phyloP scores from a whole-genome alignment of 2,329 filamentous ascomycete species.

The Colletotrichum sp. region DNA sequence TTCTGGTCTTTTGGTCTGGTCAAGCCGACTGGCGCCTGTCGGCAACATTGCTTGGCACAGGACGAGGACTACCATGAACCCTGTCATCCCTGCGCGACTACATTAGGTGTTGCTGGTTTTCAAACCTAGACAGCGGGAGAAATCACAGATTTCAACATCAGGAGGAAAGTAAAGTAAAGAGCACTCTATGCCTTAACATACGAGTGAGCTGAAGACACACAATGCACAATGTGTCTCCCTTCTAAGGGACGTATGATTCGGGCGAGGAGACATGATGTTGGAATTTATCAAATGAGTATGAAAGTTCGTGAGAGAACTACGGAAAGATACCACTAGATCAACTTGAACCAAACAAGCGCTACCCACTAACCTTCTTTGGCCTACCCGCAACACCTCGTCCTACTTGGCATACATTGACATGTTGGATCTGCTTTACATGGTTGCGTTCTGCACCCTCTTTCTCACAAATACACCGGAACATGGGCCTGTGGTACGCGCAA shows the following conservation, averaged over 20 bases:
- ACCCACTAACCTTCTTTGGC: background rate
- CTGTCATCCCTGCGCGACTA: background rate
- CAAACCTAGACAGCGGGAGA: accelerated
- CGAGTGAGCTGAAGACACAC: background rate
- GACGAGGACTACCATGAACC: background rate
- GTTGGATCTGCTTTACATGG: background rate
- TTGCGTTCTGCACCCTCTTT: background rate
- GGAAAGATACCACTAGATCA: background rate
- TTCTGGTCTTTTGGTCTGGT: accelerated
- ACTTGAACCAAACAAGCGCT: background rate
- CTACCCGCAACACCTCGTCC: background rate
- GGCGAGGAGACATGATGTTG: background rate
- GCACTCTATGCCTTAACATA: accelerated
- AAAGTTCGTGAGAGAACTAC: background rate
- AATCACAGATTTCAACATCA: background rate
- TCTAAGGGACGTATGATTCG: accelerated
- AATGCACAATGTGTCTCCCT: background rate
- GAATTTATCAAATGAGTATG: background rate
- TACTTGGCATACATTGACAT: background rate
- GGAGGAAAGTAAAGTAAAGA: accelerated
- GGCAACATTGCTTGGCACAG: background rate
- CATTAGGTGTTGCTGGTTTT: background rate
- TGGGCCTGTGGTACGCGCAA: background rate
- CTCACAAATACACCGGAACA: background rate
- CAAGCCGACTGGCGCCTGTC: background rate